Evolutionary conservation across 176 grass and related monocot genomes (phyloP), one percentile per base, ranked within the genome.

Genomic region (Juncus inflexus): DNA sequence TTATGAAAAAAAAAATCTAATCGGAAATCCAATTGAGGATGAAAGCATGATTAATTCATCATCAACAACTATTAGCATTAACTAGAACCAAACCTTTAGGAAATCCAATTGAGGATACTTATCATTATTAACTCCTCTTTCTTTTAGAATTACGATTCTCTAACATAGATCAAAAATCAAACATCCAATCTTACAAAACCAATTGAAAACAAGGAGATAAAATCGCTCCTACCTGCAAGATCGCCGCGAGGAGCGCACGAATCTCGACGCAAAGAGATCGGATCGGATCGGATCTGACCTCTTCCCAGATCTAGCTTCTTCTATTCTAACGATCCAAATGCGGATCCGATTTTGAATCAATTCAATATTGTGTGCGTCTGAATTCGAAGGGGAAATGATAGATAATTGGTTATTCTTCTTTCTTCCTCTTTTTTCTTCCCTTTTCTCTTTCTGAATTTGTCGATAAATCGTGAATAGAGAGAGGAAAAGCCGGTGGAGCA

Each of bases 401-500:
- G 12, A 35, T 13, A 9, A 4, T 51, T 55, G 12, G n/a, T n/a
- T n/a, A n/a, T 52, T 7, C 12, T 37, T 53, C 37, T 12, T 39
- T 41, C 52, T 40, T 58, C 15, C 52, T 39, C 50, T 39, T 40
- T 12, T 70, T 14, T 55, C 52, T 72, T 13, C 19, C 11, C 60
- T 77, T 67, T 76, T 35, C 73, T 74, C 42, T 45, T 65, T 51
- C 58, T 40, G 45, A 60, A 28, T 55, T n/a, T 41, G 42, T 39
- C 52, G 41, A 28, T 69, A 65, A 71, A 63, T 78, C 36, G 62
- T 37, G 75, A 80, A 78, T 78, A 75, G 83, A 72, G 81, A 61
- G 52, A 19, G 52, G 37, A 50, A 13, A 56, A 39, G 80, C 11
- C 81, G 84, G 76, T 85, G 81, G 79, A 64, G 79, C 68, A 90